Evolutionary conservation across 441 rosid species (phyloP), one percentile per base, ranked within the genome.

Genomic region (Syzygium syzygioides): DNA sequence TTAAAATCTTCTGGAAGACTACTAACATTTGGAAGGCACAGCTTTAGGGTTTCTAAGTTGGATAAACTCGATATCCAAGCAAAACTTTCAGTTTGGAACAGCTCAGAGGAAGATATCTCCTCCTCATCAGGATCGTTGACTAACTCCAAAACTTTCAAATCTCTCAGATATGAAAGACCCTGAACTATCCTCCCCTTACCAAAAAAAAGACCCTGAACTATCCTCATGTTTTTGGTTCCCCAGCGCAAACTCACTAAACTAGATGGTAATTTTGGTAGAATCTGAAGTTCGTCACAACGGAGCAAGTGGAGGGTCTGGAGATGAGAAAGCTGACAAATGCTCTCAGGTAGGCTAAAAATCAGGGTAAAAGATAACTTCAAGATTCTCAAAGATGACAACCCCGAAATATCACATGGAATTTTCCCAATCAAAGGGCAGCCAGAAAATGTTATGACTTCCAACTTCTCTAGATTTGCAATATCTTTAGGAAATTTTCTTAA

Each of bases 231-330:
- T 14, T 7, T 62, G 71, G 71, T n/a, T 41, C 71, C 71, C 71
- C 71, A 14, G 71, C 20, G 5, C 71, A 62, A n/a, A 30, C 71
- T 62, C 34, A 62, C 71, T 62, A 62, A 14, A 15, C 1, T n/a
- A 62, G 34, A 62, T 2, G 71, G 71, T 62, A 62, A 62, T n/a
- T 0, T 3, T 14, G 71, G 71, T 62, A n/a, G 71, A 62, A 2
- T 6, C 1, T 14, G 37, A n/a, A 62, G 71, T n/a, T 62, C 0
- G 5, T 14, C 71, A n/a, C 71, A 62, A 37, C 20, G 5, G 0
- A n/a, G 71, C 71, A 62, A 62, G 32, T 55, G 25, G 57, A 55
- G 57, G 19, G 57, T 55, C 57, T 55, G 57, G 57, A 55, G 57
- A 55, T 19, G 57, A 55, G 57, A 55, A 7, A 55, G 25, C 57